Evolutionary conservation across 2,329 filamentous ascomycete genomes (phyloP).

Genomic region (Alternaria novae-zelandiae): DNA sequence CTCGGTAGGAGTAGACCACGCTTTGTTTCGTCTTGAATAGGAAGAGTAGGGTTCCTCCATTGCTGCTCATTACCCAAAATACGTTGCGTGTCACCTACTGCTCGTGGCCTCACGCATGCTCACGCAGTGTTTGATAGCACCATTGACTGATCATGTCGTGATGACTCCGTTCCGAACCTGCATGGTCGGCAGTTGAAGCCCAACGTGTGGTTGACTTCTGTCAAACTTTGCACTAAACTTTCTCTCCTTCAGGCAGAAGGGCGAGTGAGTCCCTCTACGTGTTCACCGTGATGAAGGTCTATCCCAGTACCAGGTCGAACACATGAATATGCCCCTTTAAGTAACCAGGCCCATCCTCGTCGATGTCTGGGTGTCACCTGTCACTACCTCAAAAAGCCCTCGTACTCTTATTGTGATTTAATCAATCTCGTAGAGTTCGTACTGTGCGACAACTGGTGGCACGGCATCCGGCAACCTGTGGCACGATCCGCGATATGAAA

Average conservation of each 20-base stretch:
- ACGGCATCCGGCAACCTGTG: not conserved
- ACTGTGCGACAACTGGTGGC: not conserved
- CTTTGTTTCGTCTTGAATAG: not conserved
- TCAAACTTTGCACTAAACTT: not conserved
- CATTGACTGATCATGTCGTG: not conserved
- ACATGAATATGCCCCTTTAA: conserved; percentile 23
- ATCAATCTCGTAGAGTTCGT: not conserved
- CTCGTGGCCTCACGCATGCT: not conserved
- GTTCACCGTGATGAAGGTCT: not conserved
- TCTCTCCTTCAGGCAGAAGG: not conserved
- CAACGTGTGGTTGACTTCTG: not conserved
- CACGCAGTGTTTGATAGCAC: not conserved
- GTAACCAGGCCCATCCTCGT: conserved; percentile 23
- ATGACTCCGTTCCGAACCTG: not conserved
- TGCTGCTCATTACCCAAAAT: not conserved
- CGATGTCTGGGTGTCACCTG: conserved; percentile 26
- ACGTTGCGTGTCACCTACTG: not conserved
- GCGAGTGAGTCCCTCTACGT: not conserved
- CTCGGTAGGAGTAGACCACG: not conserved
- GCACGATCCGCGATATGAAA: not conserved
- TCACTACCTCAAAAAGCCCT: conserved; percentile 18
- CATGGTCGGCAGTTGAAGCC: not conserved
- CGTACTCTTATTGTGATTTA: not conserved
- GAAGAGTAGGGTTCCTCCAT: not conserved
- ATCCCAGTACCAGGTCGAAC: not conserved